Conservation (phyloP, 805 yeast genomes). For the Saccharomycopsis oosterbeekiorum region DNA sequence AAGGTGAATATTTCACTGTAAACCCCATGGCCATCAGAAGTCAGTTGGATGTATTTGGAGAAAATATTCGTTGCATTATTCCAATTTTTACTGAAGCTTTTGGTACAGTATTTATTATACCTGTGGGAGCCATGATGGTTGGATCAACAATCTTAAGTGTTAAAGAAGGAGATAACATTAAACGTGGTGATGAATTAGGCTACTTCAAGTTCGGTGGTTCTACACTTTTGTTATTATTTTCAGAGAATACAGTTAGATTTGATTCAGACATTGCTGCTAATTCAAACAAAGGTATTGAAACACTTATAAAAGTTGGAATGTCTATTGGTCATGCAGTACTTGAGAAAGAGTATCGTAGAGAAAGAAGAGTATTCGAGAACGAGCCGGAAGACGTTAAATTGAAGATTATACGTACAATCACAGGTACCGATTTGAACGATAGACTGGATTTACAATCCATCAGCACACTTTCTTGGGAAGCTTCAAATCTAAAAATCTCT, state of each 20-base stretch:
- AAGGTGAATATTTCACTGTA: constrained; percentile 91
- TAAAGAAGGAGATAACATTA: constrained; percentile 44
- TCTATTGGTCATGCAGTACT: constrained; percentile 69
- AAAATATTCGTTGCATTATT: constrained; percentile 69
- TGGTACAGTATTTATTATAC: constrained; percentile 67
- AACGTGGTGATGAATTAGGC: constrained; percentile 78
- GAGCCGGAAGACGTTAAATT: constrained; percentile 38
- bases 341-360: constrained; percentile 39
- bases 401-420: constrained; percentile 45
- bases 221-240: constrained; percentile 63
- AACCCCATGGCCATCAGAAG: constrained; percentile 96
- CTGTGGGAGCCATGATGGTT: constrained; percentile 99
- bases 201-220: constrained; percentile 96
- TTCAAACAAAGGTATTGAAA: constrained; percentile 63
- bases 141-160: constrained; percentile 77
- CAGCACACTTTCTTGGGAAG: constrained; percentile 15
- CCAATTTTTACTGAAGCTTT: constrained; percentile 70
- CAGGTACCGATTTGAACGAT: constrained; percentile 36
- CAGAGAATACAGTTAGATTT: constrained; percentile 39
- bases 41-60: constrained; percentile 84
- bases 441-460: constrained; percentile 3
- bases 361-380: constrained; percentile 35
- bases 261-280: constrained; percentile 69
- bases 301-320: constrained; percentile 83
- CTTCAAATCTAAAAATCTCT: constrained; percentile 7